Evolutionary conservation across 2,329 filamentous ascomycete species (phyloP).

Genomic region (Westerdykella aurantiaca): DNA sequence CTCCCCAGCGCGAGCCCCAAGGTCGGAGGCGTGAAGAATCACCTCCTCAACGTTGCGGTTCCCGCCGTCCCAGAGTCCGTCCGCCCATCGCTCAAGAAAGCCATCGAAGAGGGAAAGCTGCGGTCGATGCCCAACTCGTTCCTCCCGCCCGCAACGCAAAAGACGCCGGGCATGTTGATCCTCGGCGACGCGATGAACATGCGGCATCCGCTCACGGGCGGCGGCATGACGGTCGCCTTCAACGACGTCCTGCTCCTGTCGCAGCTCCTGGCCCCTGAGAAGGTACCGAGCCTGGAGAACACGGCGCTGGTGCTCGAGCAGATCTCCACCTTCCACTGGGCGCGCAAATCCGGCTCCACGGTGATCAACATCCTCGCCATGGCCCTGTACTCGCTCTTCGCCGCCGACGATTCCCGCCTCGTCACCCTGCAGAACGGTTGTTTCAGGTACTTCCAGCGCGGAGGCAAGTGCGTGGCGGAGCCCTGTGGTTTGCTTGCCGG

Average conservation of each 20-base stretch:
- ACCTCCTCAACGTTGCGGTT: conserved; percentile 73
- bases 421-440: conserved; percentile 80
- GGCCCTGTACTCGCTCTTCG: conserved; percentile 86
- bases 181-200: conserved; percentile 97
- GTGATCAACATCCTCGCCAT: conserved; percentile 98
- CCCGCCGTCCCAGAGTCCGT: conserved; percentile 68
- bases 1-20: conserved; percentile 66
- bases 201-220: conserved; percentile 95
- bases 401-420: conserved; percentile 61
- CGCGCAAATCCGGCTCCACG: conserved; percentile 70
- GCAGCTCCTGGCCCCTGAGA: conserved; percentile 63
- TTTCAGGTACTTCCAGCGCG: conserved; percentile 82
- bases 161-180: conserved; percentile 66
- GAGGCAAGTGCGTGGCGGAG: conserved; percentile 65
- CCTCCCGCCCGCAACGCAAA: conserved; percentile 72
- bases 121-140: conserved; percentile 95
- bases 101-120: conserved; percentile 70
- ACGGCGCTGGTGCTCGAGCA: conserved; percentile 59
- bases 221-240: conserved; percentile 96
- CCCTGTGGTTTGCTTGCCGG: conserved; percentile 78
- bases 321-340: conserved; percentile 77
- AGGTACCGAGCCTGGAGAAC: conserved; percentile 65
- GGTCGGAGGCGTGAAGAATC: conserved; percentile 76
- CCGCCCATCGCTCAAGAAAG: conserved; percentile 66
- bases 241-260: conserved; percentile 81